Percentiles rank a stretch among this genome's conserved stretches.
These are phyloP conservation scores for Cryptosporidium felis DNA, from an alignment of 169 alveolate genomes.

Conservation along the genomic window DNA sequence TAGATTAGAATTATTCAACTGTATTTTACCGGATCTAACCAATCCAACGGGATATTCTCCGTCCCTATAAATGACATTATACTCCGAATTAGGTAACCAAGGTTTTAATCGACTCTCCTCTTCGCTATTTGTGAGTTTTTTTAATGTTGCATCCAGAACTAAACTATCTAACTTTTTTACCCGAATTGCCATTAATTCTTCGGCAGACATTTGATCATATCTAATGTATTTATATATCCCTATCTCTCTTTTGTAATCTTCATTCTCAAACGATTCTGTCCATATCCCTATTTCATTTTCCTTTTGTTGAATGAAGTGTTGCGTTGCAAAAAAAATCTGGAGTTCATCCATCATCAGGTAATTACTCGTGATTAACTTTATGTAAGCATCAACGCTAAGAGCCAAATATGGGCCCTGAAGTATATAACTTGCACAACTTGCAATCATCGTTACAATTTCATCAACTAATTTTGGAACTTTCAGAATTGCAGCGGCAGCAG, in stretches of 20 bases:
- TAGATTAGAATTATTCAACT: background rate
- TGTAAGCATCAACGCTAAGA: constrained; percentile 51
- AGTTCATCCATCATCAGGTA: constrained; percentile 66
- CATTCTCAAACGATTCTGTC: constrained; percentile 4
- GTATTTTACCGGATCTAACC: background rate
- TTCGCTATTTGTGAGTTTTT: constrained; percentile 31
- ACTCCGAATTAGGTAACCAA: constrained; percentile 59
- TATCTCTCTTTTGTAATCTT: constrained; percentile 15
- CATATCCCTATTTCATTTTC: constrained; percentile 43
- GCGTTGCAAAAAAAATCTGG: constrained; percentile 64
- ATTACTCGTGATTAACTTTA: constrained; percentile 6
- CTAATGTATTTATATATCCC: constrained; percentile 30
- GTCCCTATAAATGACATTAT: constrained; percentile 42
- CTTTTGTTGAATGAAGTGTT: constrained; percentile 35
- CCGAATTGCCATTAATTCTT: constrained; percentile 31
- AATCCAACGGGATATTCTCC: constrained; percentile 59
- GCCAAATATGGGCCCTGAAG: constrained; percentile 69
- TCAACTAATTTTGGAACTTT: constrained; percentile 58
- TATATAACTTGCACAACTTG: constrained; percentile 67
- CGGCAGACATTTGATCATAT: constrained; percentile 67
- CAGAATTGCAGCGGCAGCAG: constrained; percentile 68
- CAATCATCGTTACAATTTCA: constrained; percentile 68
- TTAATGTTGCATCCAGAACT: constrained; percentile 51
- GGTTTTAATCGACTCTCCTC: constrained; percentile 49
- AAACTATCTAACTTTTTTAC: constrained; percentile 45